These are phyloP conservation scores for Sporothrix curviconia DNA, from an alignment of 2,329 filamentous ascomycete genomes.

Conservation along the genomic window DNA sequence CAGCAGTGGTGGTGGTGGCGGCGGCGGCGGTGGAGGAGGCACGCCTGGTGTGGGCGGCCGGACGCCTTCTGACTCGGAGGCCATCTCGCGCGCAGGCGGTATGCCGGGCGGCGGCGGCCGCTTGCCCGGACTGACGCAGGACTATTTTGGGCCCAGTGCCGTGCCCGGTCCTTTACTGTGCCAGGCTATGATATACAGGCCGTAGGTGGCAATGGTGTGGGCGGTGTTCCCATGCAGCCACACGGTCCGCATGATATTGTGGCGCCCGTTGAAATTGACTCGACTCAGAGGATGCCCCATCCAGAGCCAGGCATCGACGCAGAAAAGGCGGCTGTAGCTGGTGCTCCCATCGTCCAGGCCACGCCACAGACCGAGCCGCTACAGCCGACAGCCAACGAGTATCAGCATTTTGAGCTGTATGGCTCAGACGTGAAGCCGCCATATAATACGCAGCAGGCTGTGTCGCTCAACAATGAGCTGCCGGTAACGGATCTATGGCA, in stretches of 20 bases:
- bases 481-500: neutral
- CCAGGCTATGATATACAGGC: too few relatives aligned
- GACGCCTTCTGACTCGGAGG: slow-evolving; percentile 24
- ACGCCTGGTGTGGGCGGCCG: slow-evolving; percentile 17
- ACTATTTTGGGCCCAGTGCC: slow-evolving; percentile 41
- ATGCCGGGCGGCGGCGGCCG: slow-evolving; percentile 24
- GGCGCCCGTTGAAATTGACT: slow-evolving; percentile 49
- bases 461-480: neutral
- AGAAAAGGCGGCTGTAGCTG: slow-evolving; percentile 10
- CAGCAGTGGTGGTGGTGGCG: slow-evolving; percentile 11
- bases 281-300: slow-evolving; percentile 15
- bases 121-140: slow-evolving; percentile 30
- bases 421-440: slow-evolving; percentile 29
- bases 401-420: slow-evolving; percentile 36
- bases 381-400: slow-evolving; percentile 5
- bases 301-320: slow-evolving; percentile 9
- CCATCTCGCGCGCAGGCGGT: slow-evolving; percentile 30
- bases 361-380: neutral
- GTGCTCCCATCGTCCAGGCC: neutral
- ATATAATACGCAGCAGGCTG: neutral
- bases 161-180: slow-evolving; percentile 43
- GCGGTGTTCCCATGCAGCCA: slow-evolving; percentile 38
- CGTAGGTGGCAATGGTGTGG: slow-evolving; percentile 18
- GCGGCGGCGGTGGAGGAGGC: slow-evolving; percentile 17
- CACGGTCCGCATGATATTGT: slow-evolving; percentile 44